Evolutionary conservation across 352 stramenopile genomes (phyloP), one percentile per base, ranked within the genome.

Genomic region (Nothophytophthora sp.): DNA sequence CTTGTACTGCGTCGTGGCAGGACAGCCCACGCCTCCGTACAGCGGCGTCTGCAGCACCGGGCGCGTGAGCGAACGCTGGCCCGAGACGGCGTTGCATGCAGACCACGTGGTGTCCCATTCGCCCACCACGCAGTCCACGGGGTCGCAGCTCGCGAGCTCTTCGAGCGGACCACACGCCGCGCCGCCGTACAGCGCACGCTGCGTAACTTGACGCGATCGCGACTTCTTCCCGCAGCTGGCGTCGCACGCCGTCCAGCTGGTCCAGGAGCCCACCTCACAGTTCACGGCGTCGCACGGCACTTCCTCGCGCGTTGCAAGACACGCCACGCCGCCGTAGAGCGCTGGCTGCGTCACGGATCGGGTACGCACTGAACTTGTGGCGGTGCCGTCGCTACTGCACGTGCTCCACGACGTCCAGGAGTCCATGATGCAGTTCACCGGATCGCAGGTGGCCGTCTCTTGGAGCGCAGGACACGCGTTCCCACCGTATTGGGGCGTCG

Each of bases 231-330:
- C 67, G 27, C 60, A 69, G 4, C 50, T 60, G 1, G 63, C 36
- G 22, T 73, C 65, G 32, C 78, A 89, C 5, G 57, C 4, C 6
- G 61, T 67, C 70, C 73, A 89, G 5, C 34, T n/a, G 0, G 29
- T 40, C 78, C 78, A 89, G n/a, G 53, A 55, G 15, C 55, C 59
- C 2, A 86, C 70, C 3, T 30, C 51, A 19, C 79, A 88, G 50
- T 81, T 80, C 16, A 85, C 60, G 1, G 75, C 73, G 6, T 48
- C 57, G 16, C 75, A 86, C 0, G 72, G 58, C 1, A 79, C 71
- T 53, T 67, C 61, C 37, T 81, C 57, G 5, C 55, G 55, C 1
- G 49, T 60, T 0, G 48, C 27, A 0, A 49, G 55, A 37, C 74
- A 82, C 2, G 43, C 34, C 1, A 54, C 70, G 9, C 74, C 74